Conservation (phyloP, 208 protist genomes). For the Trypanosoma mega region DNA sequence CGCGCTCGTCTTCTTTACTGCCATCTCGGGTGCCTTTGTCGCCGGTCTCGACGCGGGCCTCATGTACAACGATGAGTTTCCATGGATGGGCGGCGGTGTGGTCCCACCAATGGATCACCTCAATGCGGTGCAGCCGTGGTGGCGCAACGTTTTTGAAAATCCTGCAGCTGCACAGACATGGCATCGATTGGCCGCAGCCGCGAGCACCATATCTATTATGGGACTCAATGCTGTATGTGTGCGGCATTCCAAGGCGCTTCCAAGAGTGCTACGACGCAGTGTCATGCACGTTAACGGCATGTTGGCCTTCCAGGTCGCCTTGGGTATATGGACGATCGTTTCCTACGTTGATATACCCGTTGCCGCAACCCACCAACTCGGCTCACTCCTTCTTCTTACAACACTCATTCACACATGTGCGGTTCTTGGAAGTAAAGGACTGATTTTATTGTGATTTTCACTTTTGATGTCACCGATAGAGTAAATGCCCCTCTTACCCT, state of each 20-base stretch:
- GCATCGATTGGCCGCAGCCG: conserved; percentile 69
- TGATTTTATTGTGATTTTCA: conserved; percentile 32
- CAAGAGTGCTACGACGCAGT: conserved; percentile 37
- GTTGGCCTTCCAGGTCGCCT: conserved; percentile 71
- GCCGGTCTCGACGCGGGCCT: conserved; percentile 89
- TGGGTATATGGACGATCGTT: conserved; percentile 94
- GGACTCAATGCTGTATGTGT: conserved; percentile 53
- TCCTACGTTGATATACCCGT: conserved; percentile 90
- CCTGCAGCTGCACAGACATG: conserved; percentile 69
- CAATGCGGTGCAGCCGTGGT: conserved; percentile 53
- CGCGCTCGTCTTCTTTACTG: conserved; percentile 72
- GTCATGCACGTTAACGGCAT: conserved; percentile 62
- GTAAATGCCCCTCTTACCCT: too few relatives aligned
- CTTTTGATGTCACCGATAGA: too few relatives aligned
- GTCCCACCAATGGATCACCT: conserved; percentile 77
- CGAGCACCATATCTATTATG: conserved; percentile 47
- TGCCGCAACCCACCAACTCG: conserved; percentile 85
- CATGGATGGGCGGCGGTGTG: conserved; percentile 83
- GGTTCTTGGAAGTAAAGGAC: conserved; percentile 56
- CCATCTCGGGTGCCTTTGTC: conserved; percentile 88
- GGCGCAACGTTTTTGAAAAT: conserved; percentile 89
- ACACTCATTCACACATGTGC: conserved; percentile 77
- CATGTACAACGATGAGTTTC: conserved; percentile 90
- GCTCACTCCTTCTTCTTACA: conserved; percentile 78
- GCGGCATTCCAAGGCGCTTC: conserved; percentile 35